Evolutionary conservation across 176 grass and related monocot genomes (phyloP).

Genomic region (Carex kokanica): DNA sequence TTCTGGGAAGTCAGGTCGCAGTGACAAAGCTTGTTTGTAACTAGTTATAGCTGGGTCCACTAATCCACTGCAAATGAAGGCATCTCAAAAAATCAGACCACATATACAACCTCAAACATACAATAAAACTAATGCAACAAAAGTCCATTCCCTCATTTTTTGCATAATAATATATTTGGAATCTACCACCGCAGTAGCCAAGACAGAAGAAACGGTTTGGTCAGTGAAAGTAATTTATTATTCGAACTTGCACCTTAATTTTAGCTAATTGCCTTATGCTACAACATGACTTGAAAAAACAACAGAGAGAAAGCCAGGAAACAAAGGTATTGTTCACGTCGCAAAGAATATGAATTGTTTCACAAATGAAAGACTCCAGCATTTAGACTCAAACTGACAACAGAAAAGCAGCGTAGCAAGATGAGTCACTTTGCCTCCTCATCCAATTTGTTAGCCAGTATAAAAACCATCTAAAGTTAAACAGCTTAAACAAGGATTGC

Average conservation of each 20-base stretch:
- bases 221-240: background rate
- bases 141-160: background rate
- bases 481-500: background rate
- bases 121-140: background rate
- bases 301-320: background rate
- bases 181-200: background rate
- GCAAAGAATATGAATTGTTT: background rate
- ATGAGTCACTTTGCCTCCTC: no score
- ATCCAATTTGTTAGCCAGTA: no score
- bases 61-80: slow-evolving; percentile 51
- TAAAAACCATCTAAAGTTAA: background rate
- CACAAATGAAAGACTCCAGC: background rate
- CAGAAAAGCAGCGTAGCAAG: no score
- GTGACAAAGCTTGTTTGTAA: slow-evolving; percentile 64
- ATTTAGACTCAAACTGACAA: background rate
- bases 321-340: background rate
- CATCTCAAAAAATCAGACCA: slow-evolving; percentile 1
- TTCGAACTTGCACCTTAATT: background rate
- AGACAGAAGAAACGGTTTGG: background rate
- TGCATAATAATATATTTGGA: background rate
- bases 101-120: background rate
- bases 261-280: background rate
- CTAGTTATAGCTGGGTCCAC: slow-evolving; percentile 75
- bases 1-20: slow-evolving; percentile 87
- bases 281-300: background rate